Percentiles rank a stretch among this genome's conserved stretches.
These are phyloP conservation scores for Ramaria sp. DNA, from an alignment of 768 basidiomycete genomes.

Conservation along the genomic window DNA sequence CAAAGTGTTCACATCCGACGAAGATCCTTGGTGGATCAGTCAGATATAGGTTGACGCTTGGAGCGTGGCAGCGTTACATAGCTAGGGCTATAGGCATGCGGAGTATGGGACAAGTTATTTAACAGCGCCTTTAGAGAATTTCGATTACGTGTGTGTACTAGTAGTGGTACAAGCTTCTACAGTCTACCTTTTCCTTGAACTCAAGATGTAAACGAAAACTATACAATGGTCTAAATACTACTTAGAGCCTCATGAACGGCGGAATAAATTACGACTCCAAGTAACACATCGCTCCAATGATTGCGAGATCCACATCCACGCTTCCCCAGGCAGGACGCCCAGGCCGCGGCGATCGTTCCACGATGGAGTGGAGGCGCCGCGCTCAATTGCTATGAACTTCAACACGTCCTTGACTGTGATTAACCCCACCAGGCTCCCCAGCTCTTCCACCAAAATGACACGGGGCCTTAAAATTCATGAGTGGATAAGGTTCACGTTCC, in stretches of 20 bases:
- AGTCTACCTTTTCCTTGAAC: too few species aligned
- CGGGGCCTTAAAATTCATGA: slow-evolving; percentile 54
- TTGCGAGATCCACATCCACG: slow-evolving; percentile 5
- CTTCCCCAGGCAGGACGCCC: slow-evolving; percentile 2
- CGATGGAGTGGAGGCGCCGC: slow-evolving; percentile 27
- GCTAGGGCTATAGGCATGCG: too few species aligned
- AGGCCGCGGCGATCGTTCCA: slow-evolving; percentile 19
- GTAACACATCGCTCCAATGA: not conserved
- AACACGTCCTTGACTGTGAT: slow-evolving; percentile 96
- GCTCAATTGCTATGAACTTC: slow-evolving; percentile 55
- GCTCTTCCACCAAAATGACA: slow-evolving; percentile 88
- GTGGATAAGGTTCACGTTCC: slow-evolving; percentile 6
- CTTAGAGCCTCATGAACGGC: not conserved
- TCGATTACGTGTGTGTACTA: too few species aligned
- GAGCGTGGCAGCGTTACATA: too few species aligned
- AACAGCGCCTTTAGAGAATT: too few species aligned
- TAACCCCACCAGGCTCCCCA: slow-evolving; percentile 72
- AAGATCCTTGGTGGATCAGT: too few species aligned
- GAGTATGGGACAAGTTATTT: too few species aligned
- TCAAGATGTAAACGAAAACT: too few species aligned
- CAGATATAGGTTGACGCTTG: too few species aligned
- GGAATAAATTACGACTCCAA: not conserved
- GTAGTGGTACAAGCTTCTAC: too few species aligned
- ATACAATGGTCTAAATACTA: not conserved
- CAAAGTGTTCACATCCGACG: not conserved